Conservation (phyloP, 768 basidiomycete species). For the Collybia nuda region DNA sequence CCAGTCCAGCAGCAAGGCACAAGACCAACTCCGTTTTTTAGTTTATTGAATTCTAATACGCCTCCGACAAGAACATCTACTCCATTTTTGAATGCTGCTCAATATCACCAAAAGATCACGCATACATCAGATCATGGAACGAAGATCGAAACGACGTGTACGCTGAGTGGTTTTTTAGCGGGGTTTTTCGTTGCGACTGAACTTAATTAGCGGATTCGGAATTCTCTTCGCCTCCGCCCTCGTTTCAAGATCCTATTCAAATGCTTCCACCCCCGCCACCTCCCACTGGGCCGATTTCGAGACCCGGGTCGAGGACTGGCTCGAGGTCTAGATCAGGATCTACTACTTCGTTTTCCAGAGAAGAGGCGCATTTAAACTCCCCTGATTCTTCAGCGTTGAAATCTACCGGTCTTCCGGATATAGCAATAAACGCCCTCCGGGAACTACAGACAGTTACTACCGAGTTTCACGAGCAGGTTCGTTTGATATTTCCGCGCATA, state of each 20-base stretch:
- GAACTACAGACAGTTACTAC: constrained; percentile 9
- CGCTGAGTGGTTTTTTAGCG: no score
- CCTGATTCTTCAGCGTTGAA: not conserved
- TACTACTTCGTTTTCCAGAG: not conserved
- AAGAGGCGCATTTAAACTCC: not conserved
- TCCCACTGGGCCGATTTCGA: constrained; percentile 8
- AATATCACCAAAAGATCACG: no score
- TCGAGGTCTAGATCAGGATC: constrained; percentile 6
- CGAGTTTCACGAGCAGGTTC: constrained; percentile 13
- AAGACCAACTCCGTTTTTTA: constrained; percentile 5
- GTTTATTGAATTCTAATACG: constrained; percentile 4
- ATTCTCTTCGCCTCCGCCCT: constrained; percentile 4
- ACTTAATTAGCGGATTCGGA: not conserved
- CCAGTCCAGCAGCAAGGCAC: not conserved
- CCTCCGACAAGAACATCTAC: not conserved
- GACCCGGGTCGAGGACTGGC: constrained; percentile 4
- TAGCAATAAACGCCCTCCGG: constrained; percentile 13
- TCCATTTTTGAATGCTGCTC: not conserved
- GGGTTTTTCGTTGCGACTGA: no score
- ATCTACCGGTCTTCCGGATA: constrained; percentile 8
- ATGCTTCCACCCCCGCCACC: constrained; percentile 14
- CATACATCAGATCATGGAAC: no score
- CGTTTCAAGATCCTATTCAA: constrained; percentile 8
- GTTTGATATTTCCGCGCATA: not conserved
- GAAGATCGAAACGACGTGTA: not conserved